A percentile compares a stretch with the other conserved stretches of the same genome.
Conservation (phyloP, 2,329 filamentous ascomycete genomes). For the Mycosphaerelloides madeirae region DNA sequence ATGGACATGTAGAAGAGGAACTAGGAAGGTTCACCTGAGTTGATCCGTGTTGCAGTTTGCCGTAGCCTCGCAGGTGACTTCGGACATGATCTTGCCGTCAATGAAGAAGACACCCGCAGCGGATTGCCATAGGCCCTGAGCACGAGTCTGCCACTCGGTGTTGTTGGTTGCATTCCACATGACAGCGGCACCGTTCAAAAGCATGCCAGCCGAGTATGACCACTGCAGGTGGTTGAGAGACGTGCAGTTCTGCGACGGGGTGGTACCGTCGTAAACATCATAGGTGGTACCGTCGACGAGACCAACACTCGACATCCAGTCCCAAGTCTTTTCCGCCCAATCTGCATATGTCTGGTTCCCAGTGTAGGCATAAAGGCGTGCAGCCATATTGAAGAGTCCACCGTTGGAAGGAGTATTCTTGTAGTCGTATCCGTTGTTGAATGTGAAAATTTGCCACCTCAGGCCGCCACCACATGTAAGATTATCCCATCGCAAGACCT, state of each 20-base stretch:
- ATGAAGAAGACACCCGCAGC: slow-evolving; percentile 32
- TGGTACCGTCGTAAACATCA: slow-evolving; percentile 43
- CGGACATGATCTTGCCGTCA: slow-evolving; percentile 36
- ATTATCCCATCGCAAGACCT: slow-evolving; percentile 32
- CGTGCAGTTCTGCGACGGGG: slow-evolving; percentile 40
- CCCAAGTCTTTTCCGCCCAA: slow-evolving; percentile 49
- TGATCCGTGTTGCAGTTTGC: slow-evolving; percentile 40
- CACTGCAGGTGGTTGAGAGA: slow-evolving; percentile 41
- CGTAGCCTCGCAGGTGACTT: slow-evolving; percentile 38
- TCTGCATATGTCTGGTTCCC: slow-evolving; percentile 52
- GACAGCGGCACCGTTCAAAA: slow-evolving; percentile 41
- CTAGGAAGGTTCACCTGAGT: slow-evolving; percentile 26
- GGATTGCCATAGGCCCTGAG: slow-evolving; percentile 10
- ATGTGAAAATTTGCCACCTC: slow-evolving; percentile 35
- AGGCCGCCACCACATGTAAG: slow-evolving; percentile 32
- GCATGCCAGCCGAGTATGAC: slow-evolving; percentile 44
- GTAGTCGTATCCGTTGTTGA: slow-evolving; percentile 40
- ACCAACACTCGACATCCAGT: slow-evolving; percentile 41
- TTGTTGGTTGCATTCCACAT: slow-evolving; percentile 35
- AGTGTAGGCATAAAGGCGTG: slow-evolving; percentile 32
- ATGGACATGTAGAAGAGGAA: neutral
- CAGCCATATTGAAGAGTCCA: slow-evolving; percentile 44
- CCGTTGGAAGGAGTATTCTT: slow-evolving; percentile 48
- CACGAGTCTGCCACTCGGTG: slow-evolving; percentile 25
- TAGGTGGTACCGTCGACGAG: slow-evolving; percentile 45